Conservation (phyloP, 257 asterid species). For the Solanum pimpinellifolium region DNA sequence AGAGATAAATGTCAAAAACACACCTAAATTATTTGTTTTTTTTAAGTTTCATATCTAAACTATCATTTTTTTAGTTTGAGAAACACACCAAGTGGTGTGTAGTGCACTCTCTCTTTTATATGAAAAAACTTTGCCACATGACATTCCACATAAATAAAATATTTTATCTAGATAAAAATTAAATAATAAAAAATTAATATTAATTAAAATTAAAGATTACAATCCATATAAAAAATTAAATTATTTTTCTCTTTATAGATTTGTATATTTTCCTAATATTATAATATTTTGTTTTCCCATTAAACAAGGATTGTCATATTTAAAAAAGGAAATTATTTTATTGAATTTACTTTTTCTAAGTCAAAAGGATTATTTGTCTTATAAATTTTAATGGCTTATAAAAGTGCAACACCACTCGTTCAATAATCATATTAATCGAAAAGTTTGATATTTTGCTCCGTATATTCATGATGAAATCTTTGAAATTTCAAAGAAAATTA, state of each 20-base stretch:
- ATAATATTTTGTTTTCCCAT: not conserved
- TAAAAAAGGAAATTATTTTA: not conserved
- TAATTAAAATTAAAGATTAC: no score
- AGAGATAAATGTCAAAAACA: no score
- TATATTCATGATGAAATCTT: not conserved
- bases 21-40: no score
- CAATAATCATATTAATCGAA: not conserved
- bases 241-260: not conserved
- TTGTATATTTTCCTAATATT: not conserved
- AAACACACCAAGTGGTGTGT: no score
- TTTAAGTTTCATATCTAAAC: no score
- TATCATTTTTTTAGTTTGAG: no score
- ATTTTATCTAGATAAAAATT: no score
- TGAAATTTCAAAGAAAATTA: not conserved
- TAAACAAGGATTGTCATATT: not conserved
- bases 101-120: no score
- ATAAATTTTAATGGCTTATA: not conserved
- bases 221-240: no score
- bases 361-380: not conserved
- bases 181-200: no score
- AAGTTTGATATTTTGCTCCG: not conserved
- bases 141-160: no score
- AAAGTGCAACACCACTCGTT: not conserved
- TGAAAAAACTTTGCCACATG: no score
- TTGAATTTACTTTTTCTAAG: not conserved